Base-by-base conservation (phyloP, 176 grass and related monocot species). In the Phyllostachys edulis region DNA sequence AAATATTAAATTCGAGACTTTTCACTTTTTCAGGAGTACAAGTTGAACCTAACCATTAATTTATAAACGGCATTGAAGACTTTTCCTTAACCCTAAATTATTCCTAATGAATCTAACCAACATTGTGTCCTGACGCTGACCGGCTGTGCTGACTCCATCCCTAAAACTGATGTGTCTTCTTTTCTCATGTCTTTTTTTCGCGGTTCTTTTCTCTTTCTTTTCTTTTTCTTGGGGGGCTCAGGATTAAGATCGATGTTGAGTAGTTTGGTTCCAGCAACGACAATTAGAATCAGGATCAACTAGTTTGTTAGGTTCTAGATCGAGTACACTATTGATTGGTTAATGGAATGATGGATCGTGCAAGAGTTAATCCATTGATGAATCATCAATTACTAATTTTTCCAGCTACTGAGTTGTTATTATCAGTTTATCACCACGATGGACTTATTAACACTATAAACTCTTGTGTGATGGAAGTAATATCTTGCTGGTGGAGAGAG, bases 91-190 rank as follows among this genome's bases (percentile, higher is more conserved):
- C 12, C 2, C 57, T 47, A 73, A 83, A 21, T 64, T 51, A 64
- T 36, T 52, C 29, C 29, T 50, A 20, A 79, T 67, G 47, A 80
- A 66, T 13, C 27, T 79, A 66, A 12, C 42, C 77, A 80, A 37
- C 20, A 24, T 47, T 78, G 26, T 29, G 44, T 79, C 18, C 41
- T 37, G 29, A n/a, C 7, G 7, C 6, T 7, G 20, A 56, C 20
- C 16, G 17, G 16, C 50, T 5, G 16, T 11, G 57, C n/a, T 9
- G n/a, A 24, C 57, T 26, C 10, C 20, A 26, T 3, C 57, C n/a
- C 23, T 23, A 61, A 61, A 61, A 12, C 9, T 61, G 11, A 27
- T 62, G 60, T 27, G 8, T 23, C n/a, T 60, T 10, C 56, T 24
- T 12, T 60, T 60, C n/a, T 24, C 56, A 60, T 11, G 3, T 11